Evolutionary conservation across 2,329 filamentous ascomycete species (phyloP).

Genomic region (Calycina marina): DNA sequence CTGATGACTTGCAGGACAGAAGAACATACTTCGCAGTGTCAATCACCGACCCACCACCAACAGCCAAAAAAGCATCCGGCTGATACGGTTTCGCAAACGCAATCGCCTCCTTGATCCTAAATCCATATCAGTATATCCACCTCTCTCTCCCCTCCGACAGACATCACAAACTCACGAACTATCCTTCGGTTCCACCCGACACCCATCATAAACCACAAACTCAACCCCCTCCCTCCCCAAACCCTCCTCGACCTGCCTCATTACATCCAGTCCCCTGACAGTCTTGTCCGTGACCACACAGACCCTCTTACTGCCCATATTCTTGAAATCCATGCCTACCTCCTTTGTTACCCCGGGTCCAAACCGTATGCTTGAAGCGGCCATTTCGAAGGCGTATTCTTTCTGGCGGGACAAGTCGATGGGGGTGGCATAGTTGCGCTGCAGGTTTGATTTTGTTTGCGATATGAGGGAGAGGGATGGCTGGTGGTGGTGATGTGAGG

Average conservation of each 20-base stretch:
- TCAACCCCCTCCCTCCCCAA: slow-evolving; percentile 64
- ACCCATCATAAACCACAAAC: slow-evolving; percentile 69
- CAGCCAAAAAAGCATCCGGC: slow-evolving; percentile 83
- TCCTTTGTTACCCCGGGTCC: slow-evolving; percentile 88
- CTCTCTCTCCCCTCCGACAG: background rate
- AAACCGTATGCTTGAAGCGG: slow-evolving; percentile 85
- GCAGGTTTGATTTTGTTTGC: slow-evolving; percentile 30
- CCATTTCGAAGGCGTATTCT: slow-evolving; percentile 99
- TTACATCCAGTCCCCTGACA: slow-evolving; percentile 69
- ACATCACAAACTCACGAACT: slow-evolving; percentile 69
- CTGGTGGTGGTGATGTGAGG: slow-evolving; percentile 54
- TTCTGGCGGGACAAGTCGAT: slow-evolving; percentile 59
- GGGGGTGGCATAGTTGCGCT: slow-evolving; percentile 56
- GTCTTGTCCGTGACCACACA: slow-evolving; percentile 83
- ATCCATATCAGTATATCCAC: background rate
- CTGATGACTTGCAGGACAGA: background rate
- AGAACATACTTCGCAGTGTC: slow-evolving; percentile 65
- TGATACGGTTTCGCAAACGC: slow-evolving; percentile 65
- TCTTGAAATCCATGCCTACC: slow-evolving; percentile 94
- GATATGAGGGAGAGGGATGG: slow-evolving; percentile 25
- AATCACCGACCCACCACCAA: slow-evolving; percentile 88
- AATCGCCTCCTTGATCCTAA: slow-evolving; percentile 76
- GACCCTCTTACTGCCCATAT: slow-evolving; percentile 75
- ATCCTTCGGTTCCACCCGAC: slow-evolving; percentile 85
- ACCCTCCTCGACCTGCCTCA: slow-evolving; percentile 77